phyloP scores from a whole-genome alignment of 495 filamentous ascomycete genomes.

The Penicillium maclennaniae region DNA sequence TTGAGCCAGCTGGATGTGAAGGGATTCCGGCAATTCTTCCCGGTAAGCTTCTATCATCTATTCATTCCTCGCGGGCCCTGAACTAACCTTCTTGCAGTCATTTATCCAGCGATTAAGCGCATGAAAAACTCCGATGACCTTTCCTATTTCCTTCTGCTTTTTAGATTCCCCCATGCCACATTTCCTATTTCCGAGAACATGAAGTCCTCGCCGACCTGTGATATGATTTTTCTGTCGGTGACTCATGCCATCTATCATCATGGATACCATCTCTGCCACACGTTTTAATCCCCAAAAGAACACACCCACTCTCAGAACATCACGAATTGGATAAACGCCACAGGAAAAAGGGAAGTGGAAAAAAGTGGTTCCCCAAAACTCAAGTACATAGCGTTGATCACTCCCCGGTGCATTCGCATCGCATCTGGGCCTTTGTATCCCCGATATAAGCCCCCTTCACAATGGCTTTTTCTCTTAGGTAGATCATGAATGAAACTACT shows the following conservation, averaged over 20 bases:
- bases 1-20: slow-evolving; percentile 49
- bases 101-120: slow-evolving; percentile 50
- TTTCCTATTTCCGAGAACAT: slow-evolving; percentile 22
- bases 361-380: slow-evolving; percentile 5
- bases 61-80: neutral
- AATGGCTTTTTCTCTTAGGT: neutral
- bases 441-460: neutral
- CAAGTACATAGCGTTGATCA: slow-evolving; percentile 10
- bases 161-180: slow-evolving; percentile 42
- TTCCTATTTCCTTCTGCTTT: slow-evolving; percentile 27
- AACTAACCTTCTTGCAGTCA: slow-evolving; percentile 24
- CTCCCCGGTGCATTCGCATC: slow-evolving; percentile 12
- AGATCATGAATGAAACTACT: slow-evolving; percentile 3
- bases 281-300: slow-evolving; percentile 8
- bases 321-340: slow-evolving; percentile 3
- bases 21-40: slow-evolving; percentile 55
- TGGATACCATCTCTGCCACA: slow-evolving; percentile 14
- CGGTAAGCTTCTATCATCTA: slow-evolving; percentile 28
- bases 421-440: slow-evolving; percentile 10
- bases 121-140: slow-evolving; percentile 24
- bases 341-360: slow-evolving; percentile 1
- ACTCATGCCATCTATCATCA: slow-evolving; percentile 17
- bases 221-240: slow-evolving; percentile 6
- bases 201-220: slow-evolving; percentile 18
- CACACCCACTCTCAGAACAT: neutral